Base-by-base conservation (phyloP, 106 monocot genomes). In the Cymbidium sinense region DNA sequence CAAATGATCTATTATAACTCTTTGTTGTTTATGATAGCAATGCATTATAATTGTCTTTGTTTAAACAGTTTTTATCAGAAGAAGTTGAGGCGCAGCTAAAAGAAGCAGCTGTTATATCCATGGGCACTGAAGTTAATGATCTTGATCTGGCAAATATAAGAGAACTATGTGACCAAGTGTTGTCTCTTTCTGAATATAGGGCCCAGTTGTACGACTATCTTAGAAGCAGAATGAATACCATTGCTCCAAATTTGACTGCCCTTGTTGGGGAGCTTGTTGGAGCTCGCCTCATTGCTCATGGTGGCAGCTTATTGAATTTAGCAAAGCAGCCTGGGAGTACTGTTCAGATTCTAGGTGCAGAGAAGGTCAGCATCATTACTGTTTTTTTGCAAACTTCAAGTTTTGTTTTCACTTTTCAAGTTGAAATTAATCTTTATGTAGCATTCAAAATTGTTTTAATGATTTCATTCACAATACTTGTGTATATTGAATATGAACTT, bases 321-420 rank as follows among this genome's bases (percentile, higher is more conserved):
- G 85, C 94, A 64, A 98, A 98, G 79, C 96, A 98, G 77, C 92
- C 96, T 72, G 94, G 94, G 18, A 98, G 96, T 81, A 98, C 96
- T n/a, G 86, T 98, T 76, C 96, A 98, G 84, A 92, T 98, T 86
- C 88, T 98, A 78, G 96, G 94, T 81, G 96, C 96, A n/a, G 94
- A 98, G 54, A 98, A 98, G 96, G 96, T 98, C 73, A 77, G 25
- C 52, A 28, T 55, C 62, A 5, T 41, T 34, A 41, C 25, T 25
- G 21, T 65, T 2, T 5, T 1, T 28, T 37, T 72, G 20, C 29
- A 4, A 1, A 8, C 17, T 50, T 74, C 1, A 34, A 20, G 2
- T 62, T 41, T 21, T 39, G 52, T 31, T 35, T 62, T 50, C 50
- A 29, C 37, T 36, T 71, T 21, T 71, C 71, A 21, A 11, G 9